Conservation (phyloP, 768 basidiomycete species). For the Solioccasus polychromus region DNA sequence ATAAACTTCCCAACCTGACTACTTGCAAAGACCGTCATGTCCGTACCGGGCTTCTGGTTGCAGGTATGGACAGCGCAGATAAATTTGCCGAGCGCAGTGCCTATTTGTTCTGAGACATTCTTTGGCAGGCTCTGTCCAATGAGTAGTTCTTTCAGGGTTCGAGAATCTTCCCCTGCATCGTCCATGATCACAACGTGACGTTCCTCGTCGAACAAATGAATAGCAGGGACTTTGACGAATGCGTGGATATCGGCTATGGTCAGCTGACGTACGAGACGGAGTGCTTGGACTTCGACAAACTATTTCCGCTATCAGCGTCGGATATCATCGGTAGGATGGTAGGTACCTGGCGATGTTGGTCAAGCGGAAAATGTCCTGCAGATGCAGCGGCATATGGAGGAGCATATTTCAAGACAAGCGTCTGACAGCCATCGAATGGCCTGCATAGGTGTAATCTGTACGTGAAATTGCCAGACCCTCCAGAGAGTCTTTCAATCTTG, state of each 20-base stretch:
- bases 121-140: constrained; percentile 32
- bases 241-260: constrained; percentile 30
- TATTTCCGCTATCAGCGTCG: constrained; percentile 32
- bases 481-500: constrained; percentile 40
- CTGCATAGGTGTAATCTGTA: constrained; percentile 48
- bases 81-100: constrained; percentile 52
- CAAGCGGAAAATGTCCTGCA: constrained; percentile 28
- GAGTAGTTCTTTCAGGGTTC: constrained; percentile 41
- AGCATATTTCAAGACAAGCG: constrained; percentile 59
- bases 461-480: constrained; percentile 56
- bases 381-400: constrained; percentile 39
- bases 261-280: constrained; percentile 40
- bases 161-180: constrained; percentile 44
- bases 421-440: constrained; percentile 41
- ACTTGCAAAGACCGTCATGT: constrained; percentile 38
- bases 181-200: constrained; percentile 59
- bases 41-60: constrained; percentile 31
- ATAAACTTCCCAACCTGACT: constrained; percentile 41
- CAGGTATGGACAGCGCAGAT: constrained; percentile 50
- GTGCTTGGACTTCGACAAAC: constrained; percentile 45
- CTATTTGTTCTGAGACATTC: constrained; percentile 42
- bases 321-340: not conserved
- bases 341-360: constrained; percentile 52
- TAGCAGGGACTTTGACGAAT: constrained; percentile 45
- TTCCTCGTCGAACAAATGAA: constrained; percentile 49